A percentile compares a stretch with the other conserved stretches of the same genome.
Evolutionary conservation across 371 early-diverging fungal species (phyloP).

Genomic region (Enteropsectra breve): DNA sequence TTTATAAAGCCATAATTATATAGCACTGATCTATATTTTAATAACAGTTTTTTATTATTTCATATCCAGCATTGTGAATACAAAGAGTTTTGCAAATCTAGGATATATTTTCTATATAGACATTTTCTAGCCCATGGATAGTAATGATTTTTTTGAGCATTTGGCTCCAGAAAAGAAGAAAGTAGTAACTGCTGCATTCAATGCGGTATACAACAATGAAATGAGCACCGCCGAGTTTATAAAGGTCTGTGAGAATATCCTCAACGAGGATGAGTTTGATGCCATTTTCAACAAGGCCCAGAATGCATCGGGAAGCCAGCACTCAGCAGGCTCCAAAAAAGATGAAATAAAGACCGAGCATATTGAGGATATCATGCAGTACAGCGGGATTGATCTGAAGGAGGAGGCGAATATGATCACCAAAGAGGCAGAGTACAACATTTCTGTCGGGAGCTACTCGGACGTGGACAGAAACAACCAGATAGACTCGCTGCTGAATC

Average conservation of each 20-base stretch:
- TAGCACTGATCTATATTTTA: no score
- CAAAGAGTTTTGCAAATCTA: no score
- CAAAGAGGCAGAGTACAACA: slow-evolving; percentile 47
- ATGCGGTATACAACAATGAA: slow-evolving; percentile 32
- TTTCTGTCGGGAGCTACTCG: slow-evolving; percentile 25
- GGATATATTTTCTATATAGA: no score
- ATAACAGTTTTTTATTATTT: no score
- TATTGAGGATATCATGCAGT: slow-evolving; percentile 61
- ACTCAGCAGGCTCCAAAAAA: neutral
- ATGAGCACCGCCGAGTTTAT: slow-evolving; percentile 49
- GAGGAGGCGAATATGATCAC: slow-evolving; percentile 58
- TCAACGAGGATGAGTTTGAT: slow-evolving; percentile 31
- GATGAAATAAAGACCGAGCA: slow-evolving; percentile 59
- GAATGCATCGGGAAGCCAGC: neutral
- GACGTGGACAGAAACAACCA: slow-evolving; percentile 38
- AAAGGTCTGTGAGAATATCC: slow-evolving; percentile 25
- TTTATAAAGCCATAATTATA: no score
- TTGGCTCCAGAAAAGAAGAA: slow-evolving; percentile 49
- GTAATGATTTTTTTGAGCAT: slow-evolving; percentile 46
- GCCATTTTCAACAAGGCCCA: slow-evolving; percentile 23
- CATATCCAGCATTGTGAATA: no score
- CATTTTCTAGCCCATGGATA: slow-evolving; percentile 39
- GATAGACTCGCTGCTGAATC: slow-evolving; percentile 54
- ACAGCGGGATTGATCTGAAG: slow-evolving; percentile 60
- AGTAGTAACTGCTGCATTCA: slow-evolving; percentile 44